Evolutionary conservation across 2,329 filamentous ascomycete genomes (phyloP).

Genomic region (Hypoxylon sp.): DNA sequence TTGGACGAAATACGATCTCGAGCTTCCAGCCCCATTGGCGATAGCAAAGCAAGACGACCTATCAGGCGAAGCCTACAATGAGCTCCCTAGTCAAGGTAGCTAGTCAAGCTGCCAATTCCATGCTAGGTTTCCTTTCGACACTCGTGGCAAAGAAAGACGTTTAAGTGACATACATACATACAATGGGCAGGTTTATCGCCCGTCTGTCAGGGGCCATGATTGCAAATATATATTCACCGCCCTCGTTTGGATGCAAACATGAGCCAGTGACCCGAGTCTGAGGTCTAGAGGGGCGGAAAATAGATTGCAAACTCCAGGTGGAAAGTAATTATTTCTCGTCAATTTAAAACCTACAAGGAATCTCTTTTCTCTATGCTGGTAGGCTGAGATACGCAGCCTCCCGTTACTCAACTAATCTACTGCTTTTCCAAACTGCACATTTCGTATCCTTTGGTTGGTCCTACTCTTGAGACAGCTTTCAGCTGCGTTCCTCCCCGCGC

Average conservation of each 20-base stretch:
- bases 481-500: constrained; percentile 42
- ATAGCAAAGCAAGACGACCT: constrained; percentile 44
- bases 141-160: constrained; percentile 14
- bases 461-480: constrained; percentile 41
- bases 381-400: constrained; percentile 43
- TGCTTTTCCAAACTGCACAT: constrained; percentile 14
- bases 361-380: constrained; percentile 30
- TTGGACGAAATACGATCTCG: constrained; percentile 58
- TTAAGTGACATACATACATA: constrained; percentile 25
- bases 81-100: constrained; percentile 39
- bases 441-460: constrained; percentile 41
- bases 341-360: not conserved
- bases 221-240: constrained; percentile 25
- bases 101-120: constrained; percentile 35
- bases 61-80: constrained; percentile 38
- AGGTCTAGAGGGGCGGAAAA: constrained; percentile 28
- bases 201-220: constrained; percentile 25
- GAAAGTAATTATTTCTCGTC: constrained; percentile 6
- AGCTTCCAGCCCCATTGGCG: constrained; percentile 43
- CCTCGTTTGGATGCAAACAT: constrained; percentile 32
- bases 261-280: constrained; percentile 23
- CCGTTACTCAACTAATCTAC: constrained; percentile 29
- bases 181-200: constrained; percentile 28
- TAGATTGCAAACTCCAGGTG: constrained; percentile 16
- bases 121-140: constrained; percentile 27